Evolutionary conservation across 2,329 filamentous ascomycete genomes (phyloP), one percentile per base, ranked within the genome.

Genomic region (Venturia oleaginea): DNA sequence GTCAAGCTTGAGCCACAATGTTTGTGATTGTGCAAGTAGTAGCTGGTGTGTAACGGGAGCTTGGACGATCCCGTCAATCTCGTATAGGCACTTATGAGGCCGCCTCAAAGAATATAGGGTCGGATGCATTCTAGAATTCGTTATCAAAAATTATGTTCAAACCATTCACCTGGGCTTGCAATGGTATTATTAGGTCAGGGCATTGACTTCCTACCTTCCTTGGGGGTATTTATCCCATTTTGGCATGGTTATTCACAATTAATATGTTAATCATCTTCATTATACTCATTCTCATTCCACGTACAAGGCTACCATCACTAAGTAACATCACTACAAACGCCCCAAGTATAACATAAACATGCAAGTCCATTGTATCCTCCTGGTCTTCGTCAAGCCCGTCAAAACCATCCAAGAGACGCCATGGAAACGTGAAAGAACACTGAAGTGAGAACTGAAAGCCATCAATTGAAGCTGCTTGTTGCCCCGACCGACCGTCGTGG

Each of bases 351-450:
- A 34, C 5, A 11, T 32, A 57, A 51, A 11, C 30, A 34, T 34
- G 51, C 51, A 57, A 46, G 51, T 57, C 30, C 13, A 34, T 27
- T 57, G 51, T 34, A n/a, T 34, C 27, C 51, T 32, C 51, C 51
- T n/a, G n/a, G 51, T 34, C 51, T 34, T 57, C 51, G 30, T 57
- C 51, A 57, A 57, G 27, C 51, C 27, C 51, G 22, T 57, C 51
- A 57, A 57, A 51, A 32, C 27, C 51, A 57, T 57, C 51, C 51
- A 57, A 57, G 27, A 57, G 30, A 57, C 51, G 51, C 51, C 51
- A 57, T 57, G 15, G 27, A 34, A 57, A 57, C 51, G 27, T 34
- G 51, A 57, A 34, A 34, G 15, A 57, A 34, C 30, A 57, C 10
- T 34, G 51, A 34, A 37, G 17, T 5, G 51, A 34, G 30, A 19